These are phyloP conservation scores for Lachancea quebecensis DNA, from an alignment of 805 yeast genomes.

Conservation along the genomic window DNA sequence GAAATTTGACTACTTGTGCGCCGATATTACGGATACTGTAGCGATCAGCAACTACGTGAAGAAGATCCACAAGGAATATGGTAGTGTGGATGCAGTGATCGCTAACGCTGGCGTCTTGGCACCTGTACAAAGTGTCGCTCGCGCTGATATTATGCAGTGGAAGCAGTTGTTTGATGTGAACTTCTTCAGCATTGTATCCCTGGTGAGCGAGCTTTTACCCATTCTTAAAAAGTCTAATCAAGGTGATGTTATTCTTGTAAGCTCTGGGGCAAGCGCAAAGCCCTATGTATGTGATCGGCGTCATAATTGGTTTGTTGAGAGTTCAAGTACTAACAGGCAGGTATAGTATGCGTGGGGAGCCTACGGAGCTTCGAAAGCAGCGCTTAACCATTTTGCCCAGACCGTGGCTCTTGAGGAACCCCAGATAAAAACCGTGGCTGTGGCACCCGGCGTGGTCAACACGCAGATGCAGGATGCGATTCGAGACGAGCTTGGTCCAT, in stretches of 20 bases:
- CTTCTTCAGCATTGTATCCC: slow-evolving; percentile 63
- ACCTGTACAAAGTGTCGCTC: slow-evolving; percentile 55
- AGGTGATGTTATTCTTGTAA: slow-evolving; percentile 71
- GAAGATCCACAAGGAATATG: slow-evolving; percentile 18
- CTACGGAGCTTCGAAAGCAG: slow-evolving; percentile 88
- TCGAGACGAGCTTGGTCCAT: slow-evolving; percentile 52
- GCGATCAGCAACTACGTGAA: slow-evolving; percentile 32
- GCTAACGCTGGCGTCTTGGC: slow-evolving; percentile 81
- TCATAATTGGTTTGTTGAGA: too few relatives aligned
- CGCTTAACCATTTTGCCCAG: slow-evolving; percentile 67
- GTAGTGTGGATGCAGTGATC: slow-evolving; percentile 54
- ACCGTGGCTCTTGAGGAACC: slow-evolving; percentile 66
- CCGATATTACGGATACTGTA: slow-evolving; percentile 49
- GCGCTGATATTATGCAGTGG: slow-evolving; percentile 47
- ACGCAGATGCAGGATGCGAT: slow-evolving; percentile 83
- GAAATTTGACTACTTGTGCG: slow-evolving; percentile 46
- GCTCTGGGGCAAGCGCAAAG: slow-evolving; percentile 78
- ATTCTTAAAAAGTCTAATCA: slow-evolving; percentile 39
- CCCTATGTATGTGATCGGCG: slow-evolving; percentile 34
- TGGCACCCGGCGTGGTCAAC: slow-evolving; percentile 94
- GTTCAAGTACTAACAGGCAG: not conserved
- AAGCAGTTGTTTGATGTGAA: slow-evolving; percentile 63
- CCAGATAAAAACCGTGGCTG: slow-evolving; percentile 44
- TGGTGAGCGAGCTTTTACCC: slow-evolving; percentile 52
- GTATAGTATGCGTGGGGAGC: slow-evolving; percentile 73